These are phyloP conservation scores for Tricholoma terreum DNA, from an alignment of 768 basidiomycete species.

Conservation along the genomic window DNA sequence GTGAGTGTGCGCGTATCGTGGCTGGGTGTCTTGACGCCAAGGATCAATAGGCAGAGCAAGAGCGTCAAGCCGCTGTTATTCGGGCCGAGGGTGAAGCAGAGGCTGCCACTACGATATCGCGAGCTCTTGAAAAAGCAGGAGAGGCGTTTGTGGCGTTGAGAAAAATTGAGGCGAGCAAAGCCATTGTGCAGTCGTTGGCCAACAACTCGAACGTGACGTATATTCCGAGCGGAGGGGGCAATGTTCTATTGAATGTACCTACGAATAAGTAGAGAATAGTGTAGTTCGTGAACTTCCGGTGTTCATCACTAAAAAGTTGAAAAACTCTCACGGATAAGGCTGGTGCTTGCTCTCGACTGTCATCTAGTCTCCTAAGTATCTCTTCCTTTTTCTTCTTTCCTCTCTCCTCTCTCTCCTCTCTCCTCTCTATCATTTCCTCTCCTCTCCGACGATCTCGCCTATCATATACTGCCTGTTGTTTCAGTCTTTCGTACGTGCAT, in stretches of 20 bases:
- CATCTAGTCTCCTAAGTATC: constrained; percentile 44
- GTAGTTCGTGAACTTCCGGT: no score
- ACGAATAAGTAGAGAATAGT: constrained; percentile 42
- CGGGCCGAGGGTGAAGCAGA: constrained; percentile 98
- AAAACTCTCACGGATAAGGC: constrained; percentile 39
- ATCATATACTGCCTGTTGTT: constrained; percentile 48
- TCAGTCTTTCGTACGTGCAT: constrained; percentile 50
- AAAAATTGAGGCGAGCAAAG: constrained; percentile 97
- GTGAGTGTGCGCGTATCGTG: constrained; percentile 33
- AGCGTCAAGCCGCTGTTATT: constrained; percentile 96
- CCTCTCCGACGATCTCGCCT: constrained; percentile 57
- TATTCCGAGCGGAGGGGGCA: constrained; percentile 76
- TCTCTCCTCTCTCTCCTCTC: constrained; percentile 44
- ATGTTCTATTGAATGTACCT: constrained; percentile 82
- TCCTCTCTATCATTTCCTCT: constrained; percentile 43
- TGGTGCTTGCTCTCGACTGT: constrained; percentile 42
- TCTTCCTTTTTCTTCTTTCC: constrained; percentile 45
- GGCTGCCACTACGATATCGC: constrained; percentile 90
- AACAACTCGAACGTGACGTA: constrained; percentile 85
- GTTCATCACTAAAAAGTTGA: constrained; percentile 20
- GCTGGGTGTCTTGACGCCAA: constrained; percentile 7
- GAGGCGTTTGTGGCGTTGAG: constrained; percentile 94
- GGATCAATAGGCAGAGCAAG: constrained; percentile 85
- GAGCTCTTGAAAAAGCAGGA: constrained; percentile 88
- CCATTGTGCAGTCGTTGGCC: constrained; percentile 84